Conservation (phyloP, 768 basidiomycete genomes). For the Pisolithus marmoratus region DNA sequence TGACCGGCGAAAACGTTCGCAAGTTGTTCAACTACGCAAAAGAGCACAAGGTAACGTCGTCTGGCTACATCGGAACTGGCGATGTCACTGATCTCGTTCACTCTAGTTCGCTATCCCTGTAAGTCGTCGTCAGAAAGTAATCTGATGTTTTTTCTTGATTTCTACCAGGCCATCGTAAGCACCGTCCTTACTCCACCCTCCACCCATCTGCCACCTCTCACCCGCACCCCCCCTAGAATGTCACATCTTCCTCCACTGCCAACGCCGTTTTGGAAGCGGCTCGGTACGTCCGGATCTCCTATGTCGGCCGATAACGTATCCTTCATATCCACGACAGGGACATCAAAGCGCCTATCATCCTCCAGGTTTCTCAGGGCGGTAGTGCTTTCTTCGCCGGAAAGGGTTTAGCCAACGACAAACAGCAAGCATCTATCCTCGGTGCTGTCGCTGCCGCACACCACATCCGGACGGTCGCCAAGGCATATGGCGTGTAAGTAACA, state of each 20-base stretch:
- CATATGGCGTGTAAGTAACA: conserved; percentile 81
- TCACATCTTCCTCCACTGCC: conserved; percentile 92
- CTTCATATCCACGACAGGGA: conserved; percentile 46
- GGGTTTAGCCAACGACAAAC: conserved; percentile 90
- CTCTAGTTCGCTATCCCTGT: conserved; percentile 79
- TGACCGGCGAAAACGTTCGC: conserved; percentile 92
- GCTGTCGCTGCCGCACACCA: conserved; percentile 91
- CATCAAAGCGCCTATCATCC: conserved; percentile 94
- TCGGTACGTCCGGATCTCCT: conserved; percentile 41
- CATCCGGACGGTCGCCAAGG: conserved; percentile 79
- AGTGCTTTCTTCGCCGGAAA: conserved; percentile 96
- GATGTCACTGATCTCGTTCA: conserved; percentile 8
- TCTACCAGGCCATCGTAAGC: conserved; percentile 67
- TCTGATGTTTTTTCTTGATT: neutral
- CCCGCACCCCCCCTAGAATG: conserved; percentile 53
- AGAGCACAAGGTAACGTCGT: conserved; percentile 65
- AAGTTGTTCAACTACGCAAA: conserved; percentile 95
- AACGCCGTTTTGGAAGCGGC: conserved; percentile 96
- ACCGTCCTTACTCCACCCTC: neutral
- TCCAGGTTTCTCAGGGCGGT: conserved; percentile 97
- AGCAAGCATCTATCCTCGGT: conserved; percentile 92
- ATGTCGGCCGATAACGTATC: conserved; percentile 5
- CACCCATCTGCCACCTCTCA: neutral
- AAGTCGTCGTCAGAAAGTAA: conserved; percentile 29
- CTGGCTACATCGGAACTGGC: neutral